Percentiles rank a stretch among this genome's conserved stretches.
These are phyloP conservation scores for Isoetes taiwanensis DNA, from an alignment of 75 land plant genomes.

Conservation along the genomic window DNA sequence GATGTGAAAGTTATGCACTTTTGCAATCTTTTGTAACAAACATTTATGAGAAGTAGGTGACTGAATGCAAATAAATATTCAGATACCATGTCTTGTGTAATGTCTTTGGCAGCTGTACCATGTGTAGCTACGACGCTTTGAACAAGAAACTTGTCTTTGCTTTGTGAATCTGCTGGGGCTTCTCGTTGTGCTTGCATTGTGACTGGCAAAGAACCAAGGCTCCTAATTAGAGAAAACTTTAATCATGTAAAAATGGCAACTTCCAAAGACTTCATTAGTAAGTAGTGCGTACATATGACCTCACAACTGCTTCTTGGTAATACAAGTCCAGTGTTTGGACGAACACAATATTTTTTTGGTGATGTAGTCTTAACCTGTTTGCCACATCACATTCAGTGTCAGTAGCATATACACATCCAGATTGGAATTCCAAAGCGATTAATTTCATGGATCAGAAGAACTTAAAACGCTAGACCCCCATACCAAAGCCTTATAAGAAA, in stretches of 20 bases:
- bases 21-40: no score
- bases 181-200: not conserved
- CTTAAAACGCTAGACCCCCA: no score
- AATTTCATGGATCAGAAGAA: no score
- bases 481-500: no score
- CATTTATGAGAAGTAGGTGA: no score
- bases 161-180: not conserved
- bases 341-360: constrained; percentile 91
- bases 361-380: constrained; percentile 92
- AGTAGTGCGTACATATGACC: constrained; percentile 34
- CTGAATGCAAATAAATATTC: no score
- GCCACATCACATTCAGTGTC: no score
- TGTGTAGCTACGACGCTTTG: not conserved
- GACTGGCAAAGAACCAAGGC: not conserved
- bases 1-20: no score
- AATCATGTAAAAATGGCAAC: not conserved
- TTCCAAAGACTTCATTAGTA: not conserved
- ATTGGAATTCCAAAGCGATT: no score
- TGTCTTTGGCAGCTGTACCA: no score
- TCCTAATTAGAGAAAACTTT: not conserved
- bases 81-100: no score
- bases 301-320: constrained; percentile 55
- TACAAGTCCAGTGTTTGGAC: constrained; percentile 83
- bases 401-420: no score
- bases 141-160: not conserved